These are phyloP conservation scores for Aspergillus jensenii DNA, from an alignment of 2,329 filamentous ascomycete genomes.

Conservation along the genomic window DNA sequence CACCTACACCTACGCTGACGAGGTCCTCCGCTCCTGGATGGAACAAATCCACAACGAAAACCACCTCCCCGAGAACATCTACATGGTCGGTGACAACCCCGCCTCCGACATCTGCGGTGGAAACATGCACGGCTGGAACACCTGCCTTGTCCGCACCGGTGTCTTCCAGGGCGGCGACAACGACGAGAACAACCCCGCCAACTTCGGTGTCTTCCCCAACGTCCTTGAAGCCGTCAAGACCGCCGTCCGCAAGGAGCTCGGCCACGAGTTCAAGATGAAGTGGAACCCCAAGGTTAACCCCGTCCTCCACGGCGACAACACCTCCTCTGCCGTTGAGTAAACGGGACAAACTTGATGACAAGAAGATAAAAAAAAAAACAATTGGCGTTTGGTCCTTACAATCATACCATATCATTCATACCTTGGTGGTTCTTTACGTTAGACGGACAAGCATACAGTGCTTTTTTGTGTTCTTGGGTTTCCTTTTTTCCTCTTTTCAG, in stretches of 20 bases:
- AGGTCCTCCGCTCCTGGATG: constrained; percentile 73
- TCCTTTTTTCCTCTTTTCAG: constrained; percentile 5
- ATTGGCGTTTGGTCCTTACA: constrained; percentile 17
- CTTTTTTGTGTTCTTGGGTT: background rate
- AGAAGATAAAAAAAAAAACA: constrained; percentile 17
- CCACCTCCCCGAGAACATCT: constrained; percentile 66
- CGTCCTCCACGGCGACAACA: constrained; percentile 54
- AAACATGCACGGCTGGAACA: constrained; percentile 83
- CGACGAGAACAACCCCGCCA: constrained; percentile 73
- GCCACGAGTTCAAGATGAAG: constrained; percentile 71
- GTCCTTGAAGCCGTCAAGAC: constrained; percentile 70
- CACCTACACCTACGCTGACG: constrained; percentile 77
- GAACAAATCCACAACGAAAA: constrained; percentile 72
- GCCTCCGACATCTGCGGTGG: constrained; percentile 72
- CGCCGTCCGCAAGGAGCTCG: constrained; percentile 67
- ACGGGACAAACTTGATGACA: constrained; percentile 10
- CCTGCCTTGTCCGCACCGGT: constrained; percentile 73
- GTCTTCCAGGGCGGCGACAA: constrained; percentile 76
- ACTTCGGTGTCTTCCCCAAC: constrained; percentile 72
- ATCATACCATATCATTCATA: background rate
- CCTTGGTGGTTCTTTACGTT: constrained; percentile 3
- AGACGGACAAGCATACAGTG: constrained; percentile 10
- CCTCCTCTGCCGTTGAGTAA: constrained; percentile 59
- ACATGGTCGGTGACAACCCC: constrained; percentile 77
- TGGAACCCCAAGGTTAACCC: constrained; percentile 73